Evolutionary conservation across 371 early-diverging fungal genomes (phyloP), one percentile per base, ranked within the genome.

Genomic region (Haplosporangium sp.): DNA sequence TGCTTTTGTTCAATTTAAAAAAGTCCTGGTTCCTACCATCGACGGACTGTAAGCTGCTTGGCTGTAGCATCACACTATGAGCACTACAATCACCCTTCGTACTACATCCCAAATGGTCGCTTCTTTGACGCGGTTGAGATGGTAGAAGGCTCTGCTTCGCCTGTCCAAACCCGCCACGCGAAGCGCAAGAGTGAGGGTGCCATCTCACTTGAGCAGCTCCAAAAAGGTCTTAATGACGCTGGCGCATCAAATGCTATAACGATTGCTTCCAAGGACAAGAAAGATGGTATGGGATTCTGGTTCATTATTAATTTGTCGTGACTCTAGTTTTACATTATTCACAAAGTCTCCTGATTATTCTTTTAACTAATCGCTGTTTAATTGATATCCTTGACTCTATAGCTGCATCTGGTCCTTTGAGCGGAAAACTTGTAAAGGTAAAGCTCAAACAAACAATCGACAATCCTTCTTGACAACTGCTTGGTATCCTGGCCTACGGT

Each of bases 381-480:
- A 17, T 44, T 45, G 34, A 44, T 60, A 62, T 65, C 57, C 67
- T 48, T 50, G 44, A 20, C 52, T 45, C 15, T 42, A 57, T n/a
- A 47, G 53, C 39, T 61, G 59, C 65, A 34, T 70, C 71, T 10
- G 64, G 71, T 1, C 55, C 66, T 27, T 38, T 78, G 40, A 61
- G 60, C 44, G 78, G 74, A 66, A 78, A 74, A 56, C 73, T 77
- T 37, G 63, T 69, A 65, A 78, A 77, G 78, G 78, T 77, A 72
- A 65, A 10, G 59, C 6, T 17, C 27, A 27, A 27, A 27, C 27
- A 27, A 27, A 27, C 27, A 27, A 27, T 27, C 27, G 27, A 27
- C 27, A 27, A 27, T 27, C 27, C 27, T 27, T 27, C 27, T 27
- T 27, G 27, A 27, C 27, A 27, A 27, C 27, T 27, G 27, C 27